Conservation (phyloP, 768 basidiomycete species). For the Pulveroboletus sp. region DNA sequence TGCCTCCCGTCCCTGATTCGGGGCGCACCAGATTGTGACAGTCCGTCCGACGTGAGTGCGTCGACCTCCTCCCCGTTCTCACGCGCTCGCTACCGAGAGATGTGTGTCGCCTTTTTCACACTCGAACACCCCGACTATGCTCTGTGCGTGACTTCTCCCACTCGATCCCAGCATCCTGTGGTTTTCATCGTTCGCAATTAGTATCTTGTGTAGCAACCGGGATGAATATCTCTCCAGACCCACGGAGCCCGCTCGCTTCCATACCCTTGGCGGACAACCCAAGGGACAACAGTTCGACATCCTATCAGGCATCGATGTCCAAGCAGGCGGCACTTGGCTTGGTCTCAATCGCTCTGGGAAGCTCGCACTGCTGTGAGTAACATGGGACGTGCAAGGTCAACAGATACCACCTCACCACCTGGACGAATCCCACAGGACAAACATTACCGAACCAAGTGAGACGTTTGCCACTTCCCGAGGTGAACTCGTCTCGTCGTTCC, state of each 20-base stretch:
- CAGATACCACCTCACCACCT: background rate
- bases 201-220: constrained; percentile 71
- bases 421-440: constrained; percentile 51
- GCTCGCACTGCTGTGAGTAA: constrained; percentile 65
- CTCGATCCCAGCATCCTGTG: background rate
- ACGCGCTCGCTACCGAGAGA: constrained; percentile 26
- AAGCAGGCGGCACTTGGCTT: constrained; percentile 80
- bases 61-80: background rate
- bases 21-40: too few relatives aligned
- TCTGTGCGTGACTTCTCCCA: constrained; percentile 43
- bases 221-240: constrained; percentile 71
- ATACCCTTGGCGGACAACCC: constrained; percentile 47
- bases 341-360: constrained; percentile 63
- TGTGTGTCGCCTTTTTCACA: constrained; percentile 81
- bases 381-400: background rate
- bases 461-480: constrained; percentile 61
- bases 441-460: constrained; percentile 68
- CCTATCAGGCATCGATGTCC: constrained; percentile 70
- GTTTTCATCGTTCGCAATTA: constrained; percentile 24
- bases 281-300: constrained; percentile 32
- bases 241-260: constrained; percentile 61
- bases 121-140: constrained; percentile 74
- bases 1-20: background rate
- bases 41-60: constrained; percentile 1
- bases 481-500: constrained; percentile 59